Conservation (phyloP, 78 protist species). For the Cavenderia fasciculata region DNA sequence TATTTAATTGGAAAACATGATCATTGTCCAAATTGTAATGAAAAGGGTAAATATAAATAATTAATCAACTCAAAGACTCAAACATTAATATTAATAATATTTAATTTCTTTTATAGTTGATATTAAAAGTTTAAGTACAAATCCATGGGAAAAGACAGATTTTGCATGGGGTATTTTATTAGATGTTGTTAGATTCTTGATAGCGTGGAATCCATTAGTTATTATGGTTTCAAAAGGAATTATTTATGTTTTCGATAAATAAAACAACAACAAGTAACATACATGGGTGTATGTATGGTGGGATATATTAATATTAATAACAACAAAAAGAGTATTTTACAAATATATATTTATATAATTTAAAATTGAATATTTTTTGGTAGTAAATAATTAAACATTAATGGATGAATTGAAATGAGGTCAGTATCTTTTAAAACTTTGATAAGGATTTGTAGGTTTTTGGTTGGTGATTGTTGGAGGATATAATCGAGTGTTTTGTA, state of each 20-base stretch:
- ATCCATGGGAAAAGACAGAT: conserved; percentile 41
- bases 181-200: conserved; percentile 18
- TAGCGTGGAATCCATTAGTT: conserved; percentile 50
- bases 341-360: too few species aligned
- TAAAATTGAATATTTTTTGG: too few species aligned
- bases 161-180: conserved; percentile 26
- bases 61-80: not conserved
- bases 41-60: conserved; percentile 13
- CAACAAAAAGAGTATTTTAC: too few species aligned
- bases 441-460: too few species aligned
- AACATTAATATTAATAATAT: not conserved
- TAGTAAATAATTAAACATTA: too few species aligned
- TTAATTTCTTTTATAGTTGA: conserved; percentile 4
- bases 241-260: conserved; percentile 12
- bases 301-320: too few species aligned
- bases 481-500: too few species aligned
- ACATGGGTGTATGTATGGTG: too few species aligned
- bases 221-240: not conserved
- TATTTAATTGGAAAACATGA: conserved; percentile 40
- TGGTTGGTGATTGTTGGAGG: too few species aligned
- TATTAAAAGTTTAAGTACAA: conserved; percentile 10
- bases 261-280: too few species aligned
- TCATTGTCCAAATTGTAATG: conserved; percentile 55
- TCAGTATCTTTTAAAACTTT: too few species aligned
- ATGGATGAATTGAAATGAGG: too few species aligned